Conservation (phyloP, 768 basidiomycete genomes). For the Pholiota conissans region DNA sequence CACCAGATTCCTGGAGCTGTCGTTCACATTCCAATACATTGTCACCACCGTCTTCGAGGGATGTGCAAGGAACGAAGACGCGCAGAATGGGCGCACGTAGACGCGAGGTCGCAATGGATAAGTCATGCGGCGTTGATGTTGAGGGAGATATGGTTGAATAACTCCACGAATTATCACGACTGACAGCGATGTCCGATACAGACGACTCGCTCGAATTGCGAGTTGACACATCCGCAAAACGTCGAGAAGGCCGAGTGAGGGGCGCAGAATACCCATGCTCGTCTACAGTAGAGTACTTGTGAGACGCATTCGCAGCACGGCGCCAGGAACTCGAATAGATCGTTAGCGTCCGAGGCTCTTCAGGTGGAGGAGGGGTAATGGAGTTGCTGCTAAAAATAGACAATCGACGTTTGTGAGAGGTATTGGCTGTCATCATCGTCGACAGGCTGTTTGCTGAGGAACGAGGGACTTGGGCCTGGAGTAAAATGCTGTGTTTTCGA, state of each 20-base stretch:
- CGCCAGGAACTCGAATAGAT: conserved; percentile 29
- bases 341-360: conserved; percentile 31
- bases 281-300: conserved; percentile 5
- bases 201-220: conserved; percentile 51
- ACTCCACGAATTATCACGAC: conserved; percentile 7
- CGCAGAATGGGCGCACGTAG: conserved; percentile 72
- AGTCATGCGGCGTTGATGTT: conserved; percentile 54
- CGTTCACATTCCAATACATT: conserved; percentile 62
- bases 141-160: background rate
- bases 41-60: conserved; percentile 41
- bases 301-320: conserved; percentile 6
- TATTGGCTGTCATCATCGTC: conserved; percentile 15
- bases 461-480: conserved; percentile 15
- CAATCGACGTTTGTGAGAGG: conserved; percentile 25
- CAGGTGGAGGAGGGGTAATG: conserved; percentile 27
- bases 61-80: conserved; percentile 71
- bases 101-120: conserved; percentile 57
- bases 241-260: conserved; percentile 33
- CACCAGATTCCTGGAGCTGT: conserved; percentile 62
- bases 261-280: conserved; percentile 10
- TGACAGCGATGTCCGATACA: conserved; percentile 21
- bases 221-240: conserved; percentile 35
- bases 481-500: background rate
- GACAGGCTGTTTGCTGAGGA: conserved; percentile 26
- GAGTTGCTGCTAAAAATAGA: conserved; percentile 26